Conservation (phyloP, 768 basidiomycete species). For the Hygrocybe punicea region DNA sequence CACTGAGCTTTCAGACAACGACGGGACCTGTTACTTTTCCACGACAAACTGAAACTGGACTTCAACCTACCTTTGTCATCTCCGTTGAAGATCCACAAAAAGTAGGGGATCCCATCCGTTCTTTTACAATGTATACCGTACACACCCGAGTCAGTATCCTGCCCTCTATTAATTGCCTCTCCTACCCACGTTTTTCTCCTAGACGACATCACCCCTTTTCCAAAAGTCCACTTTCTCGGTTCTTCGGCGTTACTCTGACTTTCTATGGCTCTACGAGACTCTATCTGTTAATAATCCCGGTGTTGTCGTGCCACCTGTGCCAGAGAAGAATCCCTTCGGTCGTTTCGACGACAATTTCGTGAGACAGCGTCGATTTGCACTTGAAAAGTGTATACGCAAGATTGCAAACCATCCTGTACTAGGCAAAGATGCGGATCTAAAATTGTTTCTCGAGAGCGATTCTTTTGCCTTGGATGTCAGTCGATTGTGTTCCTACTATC, state of each 20-base stretch:
- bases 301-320: conserved; percentile 93
- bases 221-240: conserved; percentile 86
- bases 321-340: conserved; percentile 91
- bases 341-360: conserved; percentile 93
- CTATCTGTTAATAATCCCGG: conserved; percentile 90
- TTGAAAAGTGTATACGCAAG: conserved; percentile 91
- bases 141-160: conserved; percentile 65
- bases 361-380: conserved; percentile 73
- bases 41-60: conserved; percentile 40
- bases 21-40: conserved; percentile 7
- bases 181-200: conserved; percentile 2
- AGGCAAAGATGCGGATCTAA: conserved; percentile 82
- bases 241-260: conserved; percentile 95
- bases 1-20: background rate
- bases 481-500: conserved; percentile 5
- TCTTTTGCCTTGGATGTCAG: conserved; percentile 85
- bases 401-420: conserved; percentile 90
- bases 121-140: conserved; percentile 96
- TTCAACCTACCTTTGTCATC: conserved; percentile 76
- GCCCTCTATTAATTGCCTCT: background rate
- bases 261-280: conserved; percentile 92
- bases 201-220: conserved; percentile 86
- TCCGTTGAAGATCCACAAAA: conserved; percentile 96
- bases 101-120: conserved; percentile 92
- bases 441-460: conserved; percentile 90